These are phyloP conservation scores for Pichia manshurica DNA, from an alignment of 805 yeast species.

Conservation along the genomic window DNA sequence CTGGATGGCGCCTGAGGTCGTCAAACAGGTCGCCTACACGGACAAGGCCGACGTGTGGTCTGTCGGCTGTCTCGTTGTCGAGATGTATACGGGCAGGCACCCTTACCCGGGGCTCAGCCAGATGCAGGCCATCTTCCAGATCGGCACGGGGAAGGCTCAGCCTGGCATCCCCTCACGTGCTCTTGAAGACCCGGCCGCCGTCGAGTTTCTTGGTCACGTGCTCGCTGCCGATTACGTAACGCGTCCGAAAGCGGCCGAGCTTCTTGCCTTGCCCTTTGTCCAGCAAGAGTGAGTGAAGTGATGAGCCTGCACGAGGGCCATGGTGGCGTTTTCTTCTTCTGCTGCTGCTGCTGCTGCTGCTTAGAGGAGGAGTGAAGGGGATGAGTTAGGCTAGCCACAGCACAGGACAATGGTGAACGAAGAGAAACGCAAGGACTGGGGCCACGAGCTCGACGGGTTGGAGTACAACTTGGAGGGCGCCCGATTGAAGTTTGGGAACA, in stretches of 20 bases:
- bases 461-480: not conserved
- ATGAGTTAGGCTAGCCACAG: too few species aligned
- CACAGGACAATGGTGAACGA: too few species aligned
- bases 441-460: too few species aligned
- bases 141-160: slow-evolving; percentile 68
- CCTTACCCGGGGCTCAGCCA: slow-evolving; percentile 94
- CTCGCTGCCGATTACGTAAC: slow-evolving; percentile 66
- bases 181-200: slow-evolving; percentile 53
- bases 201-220: slow-evolving; percentile 58
- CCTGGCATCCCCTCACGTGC: slow-evolving; percentile 72
- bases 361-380: too few species aligned
- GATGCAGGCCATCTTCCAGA: slow-evolving; percentile 94
- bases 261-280: slow-evolving; percentile 33
- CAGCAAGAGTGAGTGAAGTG: not conserved
- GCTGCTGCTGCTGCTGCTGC: too few species aligned
- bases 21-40: slow-evolving; percentile 85
- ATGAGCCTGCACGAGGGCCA: not conserved
- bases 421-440: too few species aligned
- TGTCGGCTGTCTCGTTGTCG: slow-evolving; percentile 87
- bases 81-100: slow-evolving; percentile 93
- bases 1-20: slow-evolving; percentile 99
- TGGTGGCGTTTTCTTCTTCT: too few species aligned
- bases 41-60: slow-evolving; percentile 97
- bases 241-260: slow-evolving; percentile 46
- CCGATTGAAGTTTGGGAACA: slow-evolving; percentile 13